Percentiles rank a stretch among this genome's conserved stretches.
phyloP scores from a whole-genome alignment of 2,329 filamentous ascomycete species.

The Colletotrichum kahawae region DNA sequence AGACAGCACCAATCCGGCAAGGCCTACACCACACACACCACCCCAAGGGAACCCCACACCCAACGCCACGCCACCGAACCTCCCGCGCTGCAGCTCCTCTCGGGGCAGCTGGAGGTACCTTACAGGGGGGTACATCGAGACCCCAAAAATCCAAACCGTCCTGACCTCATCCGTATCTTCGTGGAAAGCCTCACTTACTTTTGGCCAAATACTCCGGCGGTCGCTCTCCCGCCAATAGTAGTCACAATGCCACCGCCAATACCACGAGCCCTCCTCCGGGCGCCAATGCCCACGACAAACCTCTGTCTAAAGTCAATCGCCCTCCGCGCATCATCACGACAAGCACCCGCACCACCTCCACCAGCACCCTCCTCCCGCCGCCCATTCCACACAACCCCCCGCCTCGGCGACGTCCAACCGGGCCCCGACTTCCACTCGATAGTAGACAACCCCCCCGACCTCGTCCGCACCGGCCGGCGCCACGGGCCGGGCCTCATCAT shows the following conservation, averaged over 20 bases:
- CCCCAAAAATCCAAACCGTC: not conserved
- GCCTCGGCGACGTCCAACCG: conserved; percentile 17
- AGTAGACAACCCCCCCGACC: conserved; percentile 81
- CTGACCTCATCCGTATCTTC: conserved; percentile 11
- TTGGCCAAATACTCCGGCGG: not conserved
- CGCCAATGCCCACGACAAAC: not conserved
- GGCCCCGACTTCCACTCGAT: conserved; percentile 78
- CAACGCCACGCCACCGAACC: not conserved
- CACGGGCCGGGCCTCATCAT: conserved; percentile 85
- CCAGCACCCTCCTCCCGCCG: not conserved
- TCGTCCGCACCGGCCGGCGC: conserved; percentile 74
- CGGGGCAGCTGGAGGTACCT: not conserved
- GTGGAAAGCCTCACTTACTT: not conserved
- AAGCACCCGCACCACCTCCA: not conserved
- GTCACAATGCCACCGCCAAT: conserved; percentile 8
- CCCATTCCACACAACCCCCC: conserved; percentile 19
- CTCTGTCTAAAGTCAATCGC: not conserved
- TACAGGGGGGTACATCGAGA: not conserved
- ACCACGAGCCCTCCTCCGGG: not conserved
- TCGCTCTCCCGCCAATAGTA: not conserved
- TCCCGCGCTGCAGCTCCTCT: not conserved
- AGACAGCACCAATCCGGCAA: not conserved
- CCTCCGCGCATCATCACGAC: not conserved
- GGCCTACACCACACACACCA: not conserved
- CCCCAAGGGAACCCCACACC: not conserved